These are phyloP conservation scores for Angomonas ambiguus DNA, from an alignment of 208 protist species.

Conservation along the genomic window DNA sequence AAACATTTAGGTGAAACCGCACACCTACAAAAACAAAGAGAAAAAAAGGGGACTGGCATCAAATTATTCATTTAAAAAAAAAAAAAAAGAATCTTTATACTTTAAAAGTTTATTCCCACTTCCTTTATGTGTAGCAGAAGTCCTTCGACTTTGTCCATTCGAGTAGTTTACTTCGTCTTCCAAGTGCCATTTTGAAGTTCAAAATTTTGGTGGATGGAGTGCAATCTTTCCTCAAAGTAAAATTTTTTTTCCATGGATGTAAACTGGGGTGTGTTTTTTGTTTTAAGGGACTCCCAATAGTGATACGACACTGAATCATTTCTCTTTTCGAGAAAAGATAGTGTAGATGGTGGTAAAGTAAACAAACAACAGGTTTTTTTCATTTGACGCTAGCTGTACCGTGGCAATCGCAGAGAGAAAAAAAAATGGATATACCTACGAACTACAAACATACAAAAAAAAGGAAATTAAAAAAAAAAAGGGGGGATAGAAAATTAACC, in stretches of 20 bases:
- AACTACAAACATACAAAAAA: neutral
- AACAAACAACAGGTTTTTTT: neutral
- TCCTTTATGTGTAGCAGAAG: too few species aligned
- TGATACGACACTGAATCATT: conserved; percentile 28
- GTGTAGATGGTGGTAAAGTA: neutral
- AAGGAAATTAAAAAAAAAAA: neutral
- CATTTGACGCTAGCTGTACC: too few species aligned
- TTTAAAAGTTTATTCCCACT: too few species aligned
- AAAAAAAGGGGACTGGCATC: conserved; percentile 9
- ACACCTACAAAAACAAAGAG: conserved; percentile 5
- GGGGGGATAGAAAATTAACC: too few species aligned
- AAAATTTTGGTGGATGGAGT: neutral
- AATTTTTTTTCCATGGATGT: neutral
- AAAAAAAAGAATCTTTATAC: neutral
- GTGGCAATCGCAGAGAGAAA: too few species aligned
- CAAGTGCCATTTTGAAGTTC: neutral
- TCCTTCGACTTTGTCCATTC: too few species aligned
- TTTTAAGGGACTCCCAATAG: conserved; percentile 14
- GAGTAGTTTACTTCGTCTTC: too few species aligned
- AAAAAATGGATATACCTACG: neutral
- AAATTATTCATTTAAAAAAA: neutral
- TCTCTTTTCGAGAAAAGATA: conserved; percentile 21
- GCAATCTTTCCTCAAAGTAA: neutral
- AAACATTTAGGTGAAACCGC: too few species aligned
- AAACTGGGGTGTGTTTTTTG: neutral